Conservation (phyloP, 2,329 filamentous ascomycete genomes). For the Aspergillus versicolor region DNA sequence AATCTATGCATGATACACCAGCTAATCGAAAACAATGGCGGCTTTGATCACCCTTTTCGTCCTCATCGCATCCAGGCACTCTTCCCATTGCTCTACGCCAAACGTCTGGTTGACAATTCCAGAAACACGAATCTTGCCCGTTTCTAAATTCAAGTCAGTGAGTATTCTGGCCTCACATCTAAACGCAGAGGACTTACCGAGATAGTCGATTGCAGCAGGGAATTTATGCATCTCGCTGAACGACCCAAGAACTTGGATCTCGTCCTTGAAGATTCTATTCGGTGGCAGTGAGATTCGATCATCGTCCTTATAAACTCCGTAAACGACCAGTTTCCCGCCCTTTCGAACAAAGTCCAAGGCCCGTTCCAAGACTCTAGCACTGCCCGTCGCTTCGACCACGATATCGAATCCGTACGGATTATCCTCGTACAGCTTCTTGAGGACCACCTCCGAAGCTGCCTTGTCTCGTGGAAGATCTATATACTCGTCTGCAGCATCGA, state of each 20-base stretch:
- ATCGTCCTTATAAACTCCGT: slow-evolving; percentile 65
- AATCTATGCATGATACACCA: too few species aligned
- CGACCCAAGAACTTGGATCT: slow-evolving; percentile 71
- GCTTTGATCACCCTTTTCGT: slow-evolving; percentile 74
- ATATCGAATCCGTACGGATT: slow-evolving; percentile 74
- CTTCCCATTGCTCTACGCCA: slow-evolving; percentile 68
- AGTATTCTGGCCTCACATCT: not conserved
- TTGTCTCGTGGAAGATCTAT: slow-evolving; percentile 56
- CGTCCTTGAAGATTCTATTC: slow-evolving; percentile 67
- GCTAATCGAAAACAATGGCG: slow-evolving; percentile 67
- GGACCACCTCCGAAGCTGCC: not conserved
- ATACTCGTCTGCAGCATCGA: slow-evolving; percentile 52
- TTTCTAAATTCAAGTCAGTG: slow-evolving; percentile 18
- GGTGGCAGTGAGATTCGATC: slow-evolving; percentile 67
- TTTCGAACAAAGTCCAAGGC: slow-evolving; percentile 70
- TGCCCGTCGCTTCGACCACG: slow-evolving; percentile 71
- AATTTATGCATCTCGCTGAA: slow-evolving; percentile 76
- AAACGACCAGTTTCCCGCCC: slow-evolving; percentile 70
- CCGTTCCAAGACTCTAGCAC: slow-evolving; percentile 66
- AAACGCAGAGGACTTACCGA: slow-evolving; percentile 23
- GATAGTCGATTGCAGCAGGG: slow-evolving; percentile 58
- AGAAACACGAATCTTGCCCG: slow-evolving; percentile 48
- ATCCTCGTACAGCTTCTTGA: slow-evolving; percentile 57
- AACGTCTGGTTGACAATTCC: slow-evolving; percentile 74
- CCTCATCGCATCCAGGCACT: slow-evolving; percentile 68